phyloP scores from a whole-genome alignment of 176 grass and related monocot genomes.

The Oryza officinalis region DNA sequence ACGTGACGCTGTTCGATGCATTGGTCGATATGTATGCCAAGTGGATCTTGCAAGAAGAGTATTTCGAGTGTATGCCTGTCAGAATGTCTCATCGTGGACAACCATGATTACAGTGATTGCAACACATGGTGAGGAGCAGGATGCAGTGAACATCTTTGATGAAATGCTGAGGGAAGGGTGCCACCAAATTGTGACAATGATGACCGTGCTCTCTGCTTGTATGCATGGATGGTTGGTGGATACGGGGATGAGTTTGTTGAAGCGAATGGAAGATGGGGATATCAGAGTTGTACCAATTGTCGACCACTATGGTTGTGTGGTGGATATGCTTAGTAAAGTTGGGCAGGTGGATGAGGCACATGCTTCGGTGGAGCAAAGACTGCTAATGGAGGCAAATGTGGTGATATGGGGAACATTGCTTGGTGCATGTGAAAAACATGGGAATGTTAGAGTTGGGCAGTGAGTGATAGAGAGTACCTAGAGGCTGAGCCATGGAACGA shows the following conservation, averaged over 20 bases:
- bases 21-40: conserved; percentile 50
- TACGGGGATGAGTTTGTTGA: conserved; percentile 39
- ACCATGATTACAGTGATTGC: conserved; percentile 49
- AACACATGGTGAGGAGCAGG: conserved; percentile 40
- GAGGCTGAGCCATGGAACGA: conserved; percentile 51
- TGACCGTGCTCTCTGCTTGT: conserved; percentile 44
- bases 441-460: conserved; percentile 35
- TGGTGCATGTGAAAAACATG: conserved; percentile 52
- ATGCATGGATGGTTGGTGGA: conserved; percentile 33
- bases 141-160: conserved; percentile 36
- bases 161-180: conserved; percentile 37
- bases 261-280: conserved; percentile 43
- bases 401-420: conserved; percentile 58
- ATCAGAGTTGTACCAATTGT: conserved; percentile 33
- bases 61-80: conserved; percentile 26
- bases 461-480: conserved; percentile 33
- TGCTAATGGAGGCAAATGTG: conserved; percentile 47
- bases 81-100: conserved; percentile 49
- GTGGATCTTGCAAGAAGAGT: conserved; percentile 39
- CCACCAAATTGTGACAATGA: conserved; percentile 50
- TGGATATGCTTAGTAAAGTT: conserved; percentile 57
- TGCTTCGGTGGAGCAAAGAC: conserved; percentile 41
- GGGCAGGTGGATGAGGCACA: conserved; percentile 38
- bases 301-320: conserved; percentile 24
- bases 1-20: conserved; percentile 42